Conservation (phyloP, 257 asterid species). For the Nemophila menziesii region DNA sequence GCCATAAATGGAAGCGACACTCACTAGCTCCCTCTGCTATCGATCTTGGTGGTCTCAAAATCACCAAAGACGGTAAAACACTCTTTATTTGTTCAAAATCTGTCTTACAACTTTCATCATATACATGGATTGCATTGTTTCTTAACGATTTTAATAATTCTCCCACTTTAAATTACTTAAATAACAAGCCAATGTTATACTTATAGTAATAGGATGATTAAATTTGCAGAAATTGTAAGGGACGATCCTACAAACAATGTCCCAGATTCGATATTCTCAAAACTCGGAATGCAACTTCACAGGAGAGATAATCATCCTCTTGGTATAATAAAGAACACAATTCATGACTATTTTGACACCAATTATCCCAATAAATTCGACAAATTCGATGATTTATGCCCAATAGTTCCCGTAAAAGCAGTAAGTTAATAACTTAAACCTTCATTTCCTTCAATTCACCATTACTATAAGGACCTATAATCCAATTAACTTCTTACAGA, state of each 20-base stretch:
- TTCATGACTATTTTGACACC: conserved; percentile 66
- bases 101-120: no score
- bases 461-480: no score
- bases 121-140: no score
- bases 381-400: conserved; percentile 71
- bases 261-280: conserved; percentile 74
- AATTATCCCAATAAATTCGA: conserved; percentile 53
- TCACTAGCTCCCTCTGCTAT: conserved; percentile 30
- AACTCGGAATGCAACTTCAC: conserved; percentile 90
- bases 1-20: conserved; percentile 28
- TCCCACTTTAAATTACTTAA: no score
- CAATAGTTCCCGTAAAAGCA: conserved; percentile 62
- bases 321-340: conserved; percentile 77
- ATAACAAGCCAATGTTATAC: no score
- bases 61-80: conserved; percentile 27
- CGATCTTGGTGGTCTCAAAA: no score
- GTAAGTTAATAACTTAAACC: no score
- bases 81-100: no score
- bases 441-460: no score
- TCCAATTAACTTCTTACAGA: no score
- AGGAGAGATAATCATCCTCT: conserved; percentile 84
- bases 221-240: conserved; percentile 62
- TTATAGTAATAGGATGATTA: no score
- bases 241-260: conserved; percentile 85
- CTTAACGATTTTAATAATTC: no score